Percentiles rank a stretch among this genome's conserved stretches.
Conservation (phyloP, 306 rosid species). For the Trifolium dubium region DNA sequence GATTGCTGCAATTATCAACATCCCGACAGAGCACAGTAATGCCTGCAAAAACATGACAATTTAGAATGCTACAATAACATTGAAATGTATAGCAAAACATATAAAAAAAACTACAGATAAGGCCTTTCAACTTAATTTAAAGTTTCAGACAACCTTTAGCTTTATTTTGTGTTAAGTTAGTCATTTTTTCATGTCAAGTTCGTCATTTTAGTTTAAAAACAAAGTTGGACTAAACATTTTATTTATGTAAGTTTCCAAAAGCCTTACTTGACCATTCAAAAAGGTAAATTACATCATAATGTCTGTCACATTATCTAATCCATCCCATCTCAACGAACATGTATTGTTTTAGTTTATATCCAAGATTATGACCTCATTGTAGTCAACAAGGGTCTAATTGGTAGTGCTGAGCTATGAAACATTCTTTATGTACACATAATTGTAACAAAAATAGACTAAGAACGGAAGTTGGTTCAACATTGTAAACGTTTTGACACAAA, state of each 20-base stretch:
- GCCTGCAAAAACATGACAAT: conserved; percentile 69
- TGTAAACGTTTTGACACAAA: neutral
- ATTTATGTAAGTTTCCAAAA: too few relatives aligned
- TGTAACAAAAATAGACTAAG: neutral
- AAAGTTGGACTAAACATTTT: neutral
- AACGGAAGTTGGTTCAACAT: neutral
- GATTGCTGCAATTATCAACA: conserved; percentile 57
- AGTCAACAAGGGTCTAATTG: neutral
- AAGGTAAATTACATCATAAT: neutral
- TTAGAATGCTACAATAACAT: conserved; percentile 32
- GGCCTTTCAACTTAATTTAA: neutral
- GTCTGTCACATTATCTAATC: neutral
- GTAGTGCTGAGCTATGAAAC: neutral
- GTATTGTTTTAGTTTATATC: neutral
- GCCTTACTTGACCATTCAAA: neutral
- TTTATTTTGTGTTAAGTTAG: neutral
- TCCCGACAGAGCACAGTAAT: conserved; percentile 55
- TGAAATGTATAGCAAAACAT: neutral
- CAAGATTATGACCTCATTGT: neutral
- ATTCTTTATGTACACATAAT: neutral
- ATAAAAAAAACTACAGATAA: neutral
- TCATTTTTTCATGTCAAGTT: neutral
- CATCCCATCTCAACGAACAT: neutral
- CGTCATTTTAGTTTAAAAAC: neutral
- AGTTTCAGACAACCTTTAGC: neutral